Conservation (phyloP, 768 basidiomycete species). For the Floccularia luteovirens region DNA sequence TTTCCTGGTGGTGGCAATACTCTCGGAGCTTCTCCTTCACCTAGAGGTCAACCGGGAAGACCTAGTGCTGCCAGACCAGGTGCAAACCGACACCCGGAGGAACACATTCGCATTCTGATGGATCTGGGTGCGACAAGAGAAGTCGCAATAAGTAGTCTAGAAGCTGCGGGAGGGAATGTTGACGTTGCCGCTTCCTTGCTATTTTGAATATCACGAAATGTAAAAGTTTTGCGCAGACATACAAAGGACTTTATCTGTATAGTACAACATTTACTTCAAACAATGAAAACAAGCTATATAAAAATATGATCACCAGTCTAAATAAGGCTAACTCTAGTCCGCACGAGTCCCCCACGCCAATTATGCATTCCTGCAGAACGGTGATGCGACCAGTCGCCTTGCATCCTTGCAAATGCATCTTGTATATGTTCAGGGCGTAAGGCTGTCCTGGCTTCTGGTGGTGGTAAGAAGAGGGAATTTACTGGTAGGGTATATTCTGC, state of each 20-base stretch:
- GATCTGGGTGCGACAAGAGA: conserved; percentile 74
- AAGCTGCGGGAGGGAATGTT: conserved; percentile 78
- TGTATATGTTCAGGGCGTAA: conserved; percentile 82
- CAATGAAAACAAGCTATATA: conserved; percentile 3
- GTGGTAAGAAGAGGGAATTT: conserved; percentile 73
- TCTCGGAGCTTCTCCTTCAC: conserved; percentile 38
- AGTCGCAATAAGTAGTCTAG: conserved; percentile 66
- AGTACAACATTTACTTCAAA: background rate
- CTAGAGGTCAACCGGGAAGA: conserved; percentile 10
- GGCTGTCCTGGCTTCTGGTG: conserved; percentile 74
- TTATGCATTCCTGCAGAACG: conserved; percentile 85
- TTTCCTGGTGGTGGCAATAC: conserved; percentile 72
- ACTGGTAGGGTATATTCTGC: conserved; percentile 56
- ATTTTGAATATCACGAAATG: conserved; percentile 58
- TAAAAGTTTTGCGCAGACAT: too few relatives aligned
- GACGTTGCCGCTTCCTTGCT: conserved; percentile 85
- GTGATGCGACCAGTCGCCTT: conserved; percentile 73
- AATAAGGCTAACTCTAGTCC: conserved; percentile 76
- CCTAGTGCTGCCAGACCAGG: conserved; percentile 15
- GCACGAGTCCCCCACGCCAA: conserved; percentile 79
- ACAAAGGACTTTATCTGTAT: background rate
- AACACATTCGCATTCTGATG: conserved; percentile 56
- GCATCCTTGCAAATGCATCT: conserved; percentile 88
- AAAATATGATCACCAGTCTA: conserved; percentile 21
- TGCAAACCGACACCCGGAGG: conserved; percentile 44